These are phyloP conservation scores for Helianthus tuberosus DNA, from an alignment of 129 eudicot species.

Conservation along the genomic window DNA sequence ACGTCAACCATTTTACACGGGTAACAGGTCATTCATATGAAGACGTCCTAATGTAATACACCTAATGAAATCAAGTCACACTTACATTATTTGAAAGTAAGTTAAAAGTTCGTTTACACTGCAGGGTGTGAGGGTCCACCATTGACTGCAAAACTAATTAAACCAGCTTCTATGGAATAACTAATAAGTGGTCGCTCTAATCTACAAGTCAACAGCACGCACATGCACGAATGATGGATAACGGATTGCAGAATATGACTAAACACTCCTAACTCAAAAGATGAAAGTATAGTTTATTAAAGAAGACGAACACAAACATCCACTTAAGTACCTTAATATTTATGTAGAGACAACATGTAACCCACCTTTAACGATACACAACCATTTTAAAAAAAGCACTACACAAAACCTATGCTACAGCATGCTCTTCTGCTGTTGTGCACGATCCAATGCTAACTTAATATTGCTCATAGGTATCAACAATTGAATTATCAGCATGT, in stretches of 20 bases:
- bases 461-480: background rate
- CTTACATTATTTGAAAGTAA: background rate
- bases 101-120: background rate
- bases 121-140: background rate
- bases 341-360: slow-evolving; percentile 15
- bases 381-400: slow-evolving; percentile 1
- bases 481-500: background rate
- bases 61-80: background rate
- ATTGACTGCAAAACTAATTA: background rate
- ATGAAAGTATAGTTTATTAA: background rate
- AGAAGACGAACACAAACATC: slow-evolving; percentile 2
- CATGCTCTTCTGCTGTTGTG: slow-evolving; percentile 5
- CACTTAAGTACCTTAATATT: background rate
- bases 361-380: background rate
- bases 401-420: background rate
- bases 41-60: background rate
- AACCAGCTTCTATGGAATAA: slow-evolving; percentile 13
- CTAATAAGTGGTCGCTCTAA: background rate
- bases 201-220: slow-evolving; percentile 1
- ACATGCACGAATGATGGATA: no score
- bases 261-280: background rate
- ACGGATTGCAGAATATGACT: background rate
- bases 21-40: slow-evolving; percentile 4
- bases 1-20: slow-evolving; percentile 1
- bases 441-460: background rate